Base-by-base conservation (phyloP, 306 rosid genomes). In the Pyrus pyrifolia region DNA sequence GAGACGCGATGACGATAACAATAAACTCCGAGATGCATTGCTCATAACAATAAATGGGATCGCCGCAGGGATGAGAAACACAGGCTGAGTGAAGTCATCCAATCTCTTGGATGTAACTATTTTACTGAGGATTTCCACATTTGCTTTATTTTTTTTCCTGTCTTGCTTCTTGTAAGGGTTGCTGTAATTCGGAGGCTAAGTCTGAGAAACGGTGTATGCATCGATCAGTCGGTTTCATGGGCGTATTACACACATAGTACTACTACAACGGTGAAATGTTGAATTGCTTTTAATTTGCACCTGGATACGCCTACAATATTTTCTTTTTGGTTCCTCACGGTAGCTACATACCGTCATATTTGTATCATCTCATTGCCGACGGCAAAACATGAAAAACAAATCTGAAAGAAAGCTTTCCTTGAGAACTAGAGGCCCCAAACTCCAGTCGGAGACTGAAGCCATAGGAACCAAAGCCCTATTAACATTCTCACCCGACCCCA, bases 31-130 rank as follows among this genome's bases (percentile, higher is more conserved):
- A 83, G 98, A 94, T 83, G 97, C 96, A 61, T 83, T 93, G 85
- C 98, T 90, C 69, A 94, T 94, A 80, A 94, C 97, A 30, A 85
- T 94, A 49, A 94, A 94, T 78, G 98, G 97, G 19, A 94, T 94
- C 42, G 97, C 98, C 59, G 98, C 98, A 4, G 97, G 98, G 53
- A 94, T 94, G 98, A 90, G 91, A 87, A 94, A 94, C 76, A 94
- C 98, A 19, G 98, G 98, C 78, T 90, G 74, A 87, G 33, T 49
- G 70, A 77, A 75, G 52, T 63, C 67, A 78, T 72, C 78, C 81
- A 83, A 7, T 53, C 73, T 33, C 71, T 53, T 58, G 69, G 27
- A 70, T 44, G n/a, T 5, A 23, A n/a, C 44, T 45, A 17, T 62
- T 45, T 62, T 11, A 23, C 76, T 27, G 11, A 62, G 22, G 14